Percentiles rank a stretch among this genome's conserved stretches.
Conservation (phyloP, 2,329 filamentous ascomycete genomes). For the Botryotinia calthae region DNA sequence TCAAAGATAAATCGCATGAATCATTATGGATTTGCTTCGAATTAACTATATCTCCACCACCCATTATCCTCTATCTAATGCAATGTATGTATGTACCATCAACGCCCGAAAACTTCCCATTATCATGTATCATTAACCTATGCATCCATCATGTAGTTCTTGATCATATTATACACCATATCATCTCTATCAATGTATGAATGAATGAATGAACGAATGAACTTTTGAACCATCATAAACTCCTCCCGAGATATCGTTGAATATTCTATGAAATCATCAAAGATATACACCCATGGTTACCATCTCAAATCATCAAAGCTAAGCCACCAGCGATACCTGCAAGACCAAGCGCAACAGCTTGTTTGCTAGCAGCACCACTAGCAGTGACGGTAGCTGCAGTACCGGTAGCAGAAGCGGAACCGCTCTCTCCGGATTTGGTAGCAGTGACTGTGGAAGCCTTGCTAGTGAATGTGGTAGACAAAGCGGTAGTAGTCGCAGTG, state of each 20-base stretch:
- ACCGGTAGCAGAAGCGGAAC: constrained; percentile 4
- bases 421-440: not conserved
- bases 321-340: constrained; percentile 27
- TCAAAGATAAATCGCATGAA: not conserved
- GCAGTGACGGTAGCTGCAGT: constrained; percentile 19
- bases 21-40: not conserved
- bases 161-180: not conserved
- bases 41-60: not conserved
- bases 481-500: constrained; percentile 1
- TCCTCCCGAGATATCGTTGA: not conserved
- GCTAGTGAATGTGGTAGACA: not conserved
- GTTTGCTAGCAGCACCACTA: constrained; percentile 18
- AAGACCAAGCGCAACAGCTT: constrained; percentile 22
- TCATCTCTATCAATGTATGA: not conserved
- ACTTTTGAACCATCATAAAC: not conserved
- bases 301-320: constrained; percentile 27
- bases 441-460: not conserved
- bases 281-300: not conserved
- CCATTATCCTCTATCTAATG: not conserved
- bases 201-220: not conserved
- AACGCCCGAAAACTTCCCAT: constrained; percentile 2
- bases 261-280: not conserved
- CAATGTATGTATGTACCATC: not conserved
- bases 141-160: not conserved
- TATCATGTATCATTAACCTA: not conserved